Evolutionary conservation across 805 yeast species (phyloP).

Genomic region (Lipomyces chichibuensis): DNA sequence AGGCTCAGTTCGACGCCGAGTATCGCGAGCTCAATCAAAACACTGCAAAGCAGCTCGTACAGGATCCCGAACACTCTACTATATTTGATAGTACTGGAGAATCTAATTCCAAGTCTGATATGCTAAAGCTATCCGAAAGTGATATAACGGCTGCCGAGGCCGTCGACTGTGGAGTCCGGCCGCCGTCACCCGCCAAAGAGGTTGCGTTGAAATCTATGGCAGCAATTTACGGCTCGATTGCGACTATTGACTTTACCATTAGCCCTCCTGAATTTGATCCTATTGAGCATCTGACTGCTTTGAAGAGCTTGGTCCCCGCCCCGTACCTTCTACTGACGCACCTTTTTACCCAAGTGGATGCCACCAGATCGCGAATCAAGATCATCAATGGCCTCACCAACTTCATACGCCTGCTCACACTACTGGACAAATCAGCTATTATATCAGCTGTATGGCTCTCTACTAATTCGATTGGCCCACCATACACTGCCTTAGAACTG

Average conservation of each 20-base stretch:
- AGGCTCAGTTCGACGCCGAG: slow-evolving; percentile 30
- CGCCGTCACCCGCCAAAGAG: background rate
- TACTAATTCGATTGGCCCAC: slow-evolving; percentile 37
- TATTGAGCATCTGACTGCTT: background rate
- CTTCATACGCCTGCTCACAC: slow-evolving; percentile 26
- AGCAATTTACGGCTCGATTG: slow-evolving; percentile 2
- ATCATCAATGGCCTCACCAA: slow-evolving; percentile 35
- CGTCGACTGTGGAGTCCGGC: background rate
- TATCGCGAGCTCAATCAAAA: background rate
- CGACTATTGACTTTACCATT: slow-evolving; percentile 9
- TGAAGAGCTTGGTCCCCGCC: slow-evolving; percentile 3
- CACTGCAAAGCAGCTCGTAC: background rate
- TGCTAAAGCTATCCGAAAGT: background rate
- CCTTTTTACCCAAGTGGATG: slow-evolving; percentile 24
- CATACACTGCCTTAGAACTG: slow-evolving; percentile 32
- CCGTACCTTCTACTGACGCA: slow-evolving; percentile 33
- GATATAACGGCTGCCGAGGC: no score
- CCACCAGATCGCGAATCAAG: slow-evolving; percentile 36
- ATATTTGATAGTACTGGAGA: background rate
- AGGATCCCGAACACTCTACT: background rate
- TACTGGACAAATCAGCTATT: slow-evolving; percentile 24
- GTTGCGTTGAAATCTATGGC: background rate
- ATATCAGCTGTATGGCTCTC: slow-evolving; percentile 36
- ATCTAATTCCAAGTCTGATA: background rate
- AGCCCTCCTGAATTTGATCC: background rate